Conservation (phyloP, 306 rosid genomes). For the Sicyos baderoa region DNA sequence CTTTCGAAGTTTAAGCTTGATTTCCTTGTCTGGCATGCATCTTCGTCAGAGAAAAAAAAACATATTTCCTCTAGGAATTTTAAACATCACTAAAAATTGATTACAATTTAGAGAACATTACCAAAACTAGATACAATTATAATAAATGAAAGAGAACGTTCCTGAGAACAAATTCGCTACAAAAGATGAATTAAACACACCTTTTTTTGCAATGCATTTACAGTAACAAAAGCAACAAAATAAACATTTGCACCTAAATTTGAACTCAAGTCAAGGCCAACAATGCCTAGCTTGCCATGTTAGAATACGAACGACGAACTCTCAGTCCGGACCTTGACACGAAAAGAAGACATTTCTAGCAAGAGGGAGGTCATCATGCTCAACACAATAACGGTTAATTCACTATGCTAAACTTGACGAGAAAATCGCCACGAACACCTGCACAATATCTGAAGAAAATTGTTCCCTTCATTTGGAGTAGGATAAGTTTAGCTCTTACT, state of each 20-base stretch:
- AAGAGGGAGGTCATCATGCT: neutral
- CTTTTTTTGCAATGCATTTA: neutral
- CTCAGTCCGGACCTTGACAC: neutral
- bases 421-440: neutral
- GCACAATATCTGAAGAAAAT: neutral
- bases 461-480: conserved; percentile 2
- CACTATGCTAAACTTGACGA: neutral
- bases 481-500: neutral
- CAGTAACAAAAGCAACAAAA: neutral
- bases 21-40: too few relatives aligned
- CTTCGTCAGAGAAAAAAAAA: too few relatives aligned
- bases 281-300: neutral
- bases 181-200: too few relatives aligned
- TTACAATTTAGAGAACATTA: too few relatives aligned
- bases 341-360: neutral
- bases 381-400: neutral
- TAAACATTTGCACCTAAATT: neutral
- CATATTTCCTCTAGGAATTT: too few relatives aligned
- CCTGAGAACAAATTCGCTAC: too few relatives aligned
- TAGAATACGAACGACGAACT: neutral
- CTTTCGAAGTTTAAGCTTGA: too few relatives aligned
- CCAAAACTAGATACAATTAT: too few relatives aligned
- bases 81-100: too few relatives aligned
- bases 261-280: neutral
- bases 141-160: too few relatives aligned